Conservation (phyloP, 805 yeast species). For the Starmerella vaccinii region DNA sequence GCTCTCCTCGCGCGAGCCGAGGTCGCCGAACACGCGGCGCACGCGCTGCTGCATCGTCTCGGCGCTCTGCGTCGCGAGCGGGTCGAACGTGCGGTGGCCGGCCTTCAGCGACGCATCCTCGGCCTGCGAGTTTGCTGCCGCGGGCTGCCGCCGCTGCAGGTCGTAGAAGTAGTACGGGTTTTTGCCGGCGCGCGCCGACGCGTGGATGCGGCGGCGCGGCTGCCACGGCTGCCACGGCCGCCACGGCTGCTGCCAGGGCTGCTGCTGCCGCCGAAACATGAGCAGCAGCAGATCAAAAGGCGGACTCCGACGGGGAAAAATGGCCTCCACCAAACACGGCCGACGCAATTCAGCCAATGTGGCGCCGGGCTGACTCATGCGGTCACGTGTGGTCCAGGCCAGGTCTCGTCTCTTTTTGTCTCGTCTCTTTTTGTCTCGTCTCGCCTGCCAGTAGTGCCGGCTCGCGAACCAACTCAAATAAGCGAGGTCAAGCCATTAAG, state of each 20-base stretch:
- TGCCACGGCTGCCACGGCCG: neutral
- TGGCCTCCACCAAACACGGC: too few relatives aligned
- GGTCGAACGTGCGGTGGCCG: slow-evolving; percentile 20
- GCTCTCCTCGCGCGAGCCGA: slow-evolving; percentile 30
- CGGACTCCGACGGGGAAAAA: neutral
- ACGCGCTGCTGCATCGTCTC: slow-evolving; percentile 25
- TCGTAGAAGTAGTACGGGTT: slow-evolving; percentile 23
- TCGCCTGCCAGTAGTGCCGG: too few relatives aligned
- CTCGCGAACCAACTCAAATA: too few relatives aligned
- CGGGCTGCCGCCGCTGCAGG: slow-evolving; percentile 13
- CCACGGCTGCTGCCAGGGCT: neutral
- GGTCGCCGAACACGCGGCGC: slow-evolving; percentile 29
- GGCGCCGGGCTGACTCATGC: too few relatives aligned
- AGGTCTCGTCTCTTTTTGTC: too few relatives aligned
- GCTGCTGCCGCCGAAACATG: neutral
- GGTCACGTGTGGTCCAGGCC: too few relatives aligned
- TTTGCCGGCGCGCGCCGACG: slow-evolving; percentile 4
- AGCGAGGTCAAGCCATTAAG: too few relatives aligned
- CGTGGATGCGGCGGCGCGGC: slow-evolving; percentile 10
- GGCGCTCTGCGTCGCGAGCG: slow-evolving; percentile 12
- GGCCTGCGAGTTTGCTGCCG: slow-evolving; percentile 6
- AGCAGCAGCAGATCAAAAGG: neutral
- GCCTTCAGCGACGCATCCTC: neutral
- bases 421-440: too few relatives aligned
- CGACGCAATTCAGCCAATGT: neutral